Conservation (phyloP, 208 protist species). For the Trypanosoma theileri region DNA sequence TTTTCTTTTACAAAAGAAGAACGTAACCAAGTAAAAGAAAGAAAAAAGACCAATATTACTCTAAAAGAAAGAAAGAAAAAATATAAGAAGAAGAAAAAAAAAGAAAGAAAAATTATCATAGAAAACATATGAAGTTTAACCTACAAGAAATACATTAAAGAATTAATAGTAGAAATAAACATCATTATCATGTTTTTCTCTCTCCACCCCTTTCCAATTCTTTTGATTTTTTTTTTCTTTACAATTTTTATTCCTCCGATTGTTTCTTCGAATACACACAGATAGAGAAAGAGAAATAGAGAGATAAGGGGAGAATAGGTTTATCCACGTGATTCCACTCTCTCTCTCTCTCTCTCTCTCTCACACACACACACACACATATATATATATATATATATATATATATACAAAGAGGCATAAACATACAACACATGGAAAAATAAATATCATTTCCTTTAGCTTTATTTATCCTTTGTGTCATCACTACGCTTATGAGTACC, state of each 20-base stretch:
- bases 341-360: background rate
- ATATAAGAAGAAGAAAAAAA: too few relatives aligned
- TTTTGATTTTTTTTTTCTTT: background rate
- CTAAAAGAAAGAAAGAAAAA: too few relatives aligned
- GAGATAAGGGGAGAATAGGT: background rate
- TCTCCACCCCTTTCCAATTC: too few relatives aligned
- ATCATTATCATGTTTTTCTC: background rate
- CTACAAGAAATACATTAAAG: too few relatives aligned
- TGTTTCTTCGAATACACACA: background rate
- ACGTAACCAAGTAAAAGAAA: too few relatives aligned
- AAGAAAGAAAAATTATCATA: too few relatives aligned
- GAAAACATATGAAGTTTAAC: too few relatives aligned
- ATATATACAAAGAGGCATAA: constrained; percentile 13
- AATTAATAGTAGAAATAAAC: background rate
- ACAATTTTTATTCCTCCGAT: background rate
- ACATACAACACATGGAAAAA: constrained; percentile 2
- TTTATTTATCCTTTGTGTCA: background rate
- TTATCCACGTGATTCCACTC: background rate
- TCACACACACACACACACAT: background rate
- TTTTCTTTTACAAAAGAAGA: too few relatives aligned
- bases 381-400: constrained; percentile 1
- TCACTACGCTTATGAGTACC: constrained; percentile 15
- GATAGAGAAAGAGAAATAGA: background rate
- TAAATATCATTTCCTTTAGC: background rate
- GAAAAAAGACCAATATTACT: background rate